These are phyloP conservation scores for Lepiota brunneoincarnata DNA, from an alignment of 768 basidiomycete species.

Conservation along the genomic window DNA sequence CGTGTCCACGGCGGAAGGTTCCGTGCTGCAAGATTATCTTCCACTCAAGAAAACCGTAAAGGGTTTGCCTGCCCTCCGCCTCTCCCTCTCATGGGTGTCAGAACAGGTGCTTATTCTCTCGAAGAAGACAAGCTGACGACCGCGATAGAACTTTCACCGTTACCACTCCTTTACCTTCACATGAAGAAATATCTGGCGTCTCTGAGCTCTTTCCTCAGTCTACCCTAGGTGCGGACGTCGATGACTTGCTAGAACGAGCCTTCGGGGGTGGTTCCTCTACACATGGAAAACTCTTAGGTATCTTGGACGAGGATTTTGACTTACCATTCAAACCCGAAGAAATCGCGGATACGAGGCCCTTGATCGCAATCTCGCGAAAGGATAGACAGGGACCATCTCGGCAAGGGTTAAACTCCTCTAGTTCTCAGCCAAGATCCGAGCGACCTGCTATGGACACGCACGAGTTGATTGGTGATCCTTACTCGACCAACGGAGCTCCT, in stretches of 20 bases:
- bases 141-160: slow-evolving; percentile 7
- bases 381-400: not conserved
- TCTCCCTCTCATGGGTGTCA: slow-evolving; percentile 70
- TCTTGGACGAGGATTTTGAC: slow-evolving; percentile 1
- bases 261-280: not conserved
- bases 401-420: not conserved
- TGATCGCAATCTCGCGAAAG: slow-evolving; percentile 1
- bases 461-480: too few relatives aligned
- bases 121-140: not conserved
- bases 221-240: not conserved
- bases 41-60: slow-evolving; percentile 51
- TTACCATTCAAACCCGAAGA: not conserved
- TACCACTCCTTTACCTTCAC: slow-evolving; percentile 5
- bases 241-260: not conserved
- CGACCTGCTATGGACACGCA: not conserved
- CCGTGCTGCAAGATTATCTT: slow-evolving; percentile 13
- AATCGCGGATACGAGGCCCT: not conserved
- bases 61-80: slow-evolving; percentile 54
- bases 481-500: too few relatives aligned
- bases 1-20: not conserved
- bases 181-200: slow-evolving; percentile 6
- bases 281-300: not conserved
- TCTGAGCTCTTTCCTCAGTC: not conserved
- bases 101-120: slow-evolving; percentile 13
- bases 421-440: too few relatives aligned